Conservation (phyloP, 169 alveolate genomes). For the Perkinsus olseni region DNA sequence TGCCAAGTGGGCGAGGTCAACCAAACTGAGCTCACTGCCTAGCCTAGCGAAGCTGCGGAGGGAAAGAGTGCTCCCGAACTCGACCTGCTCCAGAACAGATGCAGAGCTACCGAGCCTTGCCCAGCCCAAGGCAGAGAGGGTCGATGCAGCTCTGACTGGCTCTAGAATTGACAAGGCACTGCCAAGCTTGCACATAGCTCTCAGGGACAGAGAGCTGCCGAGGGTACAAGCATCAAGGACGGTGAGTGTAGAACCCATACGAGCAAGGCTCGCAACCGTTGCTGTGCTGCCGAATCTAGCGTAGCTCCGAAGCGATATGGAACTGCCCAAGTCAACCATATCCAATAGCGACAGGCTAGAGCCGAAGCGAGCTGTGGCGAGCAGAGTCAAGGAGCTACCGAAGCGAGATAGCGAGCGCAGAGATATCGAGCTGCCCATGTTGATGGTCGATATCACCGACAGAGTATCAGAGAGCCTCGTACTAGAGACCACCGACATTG, state of each 20-base stretch:
- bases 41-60: neutral
- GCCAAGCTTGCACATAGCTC: neutral
- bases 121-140: neutral
- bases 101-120: neutral
- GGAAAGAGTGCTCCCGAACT: neutral
- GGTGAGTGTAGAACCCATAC: neutral
- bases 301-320: neutral
- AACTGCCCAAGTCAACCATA: conserved; percentile 4
- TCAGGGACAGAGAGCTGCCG: neutral
- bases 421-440: neutral
- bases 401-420: neutral
- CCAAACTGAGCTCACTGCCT: neutral
- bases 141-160: neutral
- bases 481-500: neutral
- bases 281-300: neutral
- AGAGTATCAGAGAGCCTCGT: neutral
- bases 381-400: neutral
- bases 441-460: neutral
- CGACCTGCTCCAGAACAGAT: neutral
- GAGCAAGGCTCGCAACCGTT: neutral
- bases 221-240: neutral
- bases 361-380: neutral
- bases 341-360: neutral
- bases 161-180: neutral
- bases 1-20: neutral